Evolutionary conservation across 1,284 basidiomycete genomes (phyloP).

Genomic region (Ceratobasidium sp.): DNA sequence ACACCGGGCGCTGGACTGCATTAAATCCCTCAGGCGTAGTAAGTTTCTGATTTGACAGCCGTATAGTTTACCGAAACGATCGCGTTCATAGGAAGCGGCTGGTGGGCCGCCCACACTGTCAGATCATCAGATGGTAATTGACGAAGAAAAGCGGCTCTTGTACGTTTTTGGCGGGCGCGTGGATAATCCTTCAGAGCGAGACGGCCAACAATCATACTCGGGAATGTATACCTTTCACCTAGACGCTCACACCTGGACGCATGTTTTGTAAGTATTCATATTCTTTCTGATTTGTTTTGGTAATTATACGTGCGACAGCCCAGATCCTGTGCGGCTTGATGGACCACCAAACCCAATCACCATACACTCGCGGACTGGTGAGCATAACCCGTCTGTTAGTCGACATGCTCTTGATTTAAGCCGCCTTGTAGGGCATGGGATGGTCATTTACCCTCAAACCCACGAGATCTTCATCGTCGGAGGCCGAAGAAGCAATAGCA

Average conservation of each 20-base stretch:
- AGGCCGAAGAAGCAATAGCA: conserved; percentile 73
- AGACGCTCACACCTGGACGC: conserved; percentile 72
- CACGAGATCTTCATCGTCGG: conserved; percentile 77
- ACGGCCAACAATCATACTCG: conserved; percentile 69
- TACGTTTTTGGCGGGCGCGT: conserved; percentile 86
- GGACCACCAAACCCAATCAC: conserved; percentile 40
- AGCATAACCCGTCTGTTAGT: conserved; percentile 42
- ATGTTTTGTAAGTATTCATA: conserved; percentile 68
- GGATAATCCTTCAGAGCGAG: conserved; percentile 71
- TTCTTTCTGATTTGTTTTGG: conserved; percentile 26
- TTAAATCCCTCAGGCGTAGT: conserved; percentile 75
- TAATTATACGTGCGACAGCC: conserved; percentile 37
- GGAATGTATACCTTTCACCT: conserved; percentile 80
- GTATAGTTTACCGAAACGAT: neutral
- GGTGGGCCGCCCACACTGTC: conserved; percentile 82
- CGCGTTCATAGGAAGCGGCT: conserved; percentile 61
- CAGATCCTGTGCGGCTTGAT: conserved; percentile 39
- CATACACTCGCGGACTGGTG: conserved; percentile 75
- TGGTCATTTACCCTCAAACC: conserved; percentile 75
- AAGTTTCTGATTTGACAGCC: conserved; percentile 52
- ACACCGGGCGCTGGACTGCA: conserved; percentile 76
- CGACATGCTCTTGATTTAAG: no score
- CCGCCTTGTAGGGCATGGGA: conserved; percentile 72
- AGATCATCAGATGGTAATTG: conserved; percentile 87
- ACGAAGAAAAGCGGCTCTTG: conserved; percentile 76